Percentiles rank a stretch among this genome's conserved stretches.
Evolutionary conservation across 2,329 filamentous ascomycete genomes (phyloP).

Genomic region (Zalaria sp.): DNA sequence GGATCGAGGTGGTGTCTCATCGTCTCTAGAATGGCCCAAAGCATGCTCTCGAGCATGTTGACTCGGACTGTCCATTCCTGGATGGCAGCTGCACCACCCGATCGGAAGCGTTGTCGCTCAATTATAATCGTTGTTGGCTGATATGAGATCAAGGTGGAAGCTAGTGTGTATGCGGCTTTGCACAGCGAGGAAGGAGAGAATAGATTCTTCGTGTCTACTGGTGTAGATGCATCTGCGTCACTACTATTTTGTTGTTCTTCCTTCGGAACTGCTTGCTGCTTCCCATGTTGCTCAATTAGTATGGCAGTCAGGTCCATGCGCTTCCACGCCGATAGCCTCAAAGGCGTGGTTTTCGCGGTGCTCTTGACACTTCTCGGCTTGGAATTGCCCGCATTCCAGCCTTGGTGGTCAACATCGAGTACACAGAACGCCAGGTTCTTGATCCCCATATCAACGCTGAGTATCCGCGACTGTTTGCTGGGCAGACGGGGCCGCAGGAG

Average conservation of each 20-base stretch:
- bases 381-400: conserved; percentile 1
- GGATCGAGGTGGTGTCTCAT: conserved; percentile 26
- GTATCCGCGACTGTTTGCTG: conserved; percentile 31
- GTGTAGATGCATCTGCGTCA: not conserved
- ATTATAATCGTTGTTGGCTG: conserved; percentile 58
- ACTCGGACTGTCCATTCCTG: conserved; percentile 75
- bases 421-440: conserved; percentile 66
- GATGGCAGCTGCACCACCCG: conserved; percentile 48
- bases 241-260: conserved; percentile 16
- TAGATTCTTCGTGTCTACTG: not conserved
- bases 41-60: conserved; percentile 69
- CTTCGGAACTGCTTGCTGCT: not conserved
- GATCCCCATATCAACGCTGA: conserved; percentile 78
- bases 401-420: conserved; percentile 9
- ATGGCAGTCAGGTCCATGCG: conserved; percentile 15
- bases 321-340: conserved; percentile 22
- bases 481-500: not conserved
- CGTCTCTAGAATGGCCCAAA: conserved; percentile 55
- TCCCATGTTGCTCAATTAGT: not conserved
- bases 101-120: conserved; percentile 50
- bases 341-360: not conserved
- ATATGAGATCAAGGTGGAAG: conserved; percentile 36
- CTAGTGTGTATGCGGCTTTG: conserved; percentile 39
- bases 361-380: not conserved
- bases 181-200: conserved; percentile 38